A percentile compares a stretch with the other conserved stretches of the same genome.
These are phyloP conservation scores for Fusarium sp. DNA, from an alignment of 2,329 filamentous ascomycete species.

Conservation along the genomic window DNA sequence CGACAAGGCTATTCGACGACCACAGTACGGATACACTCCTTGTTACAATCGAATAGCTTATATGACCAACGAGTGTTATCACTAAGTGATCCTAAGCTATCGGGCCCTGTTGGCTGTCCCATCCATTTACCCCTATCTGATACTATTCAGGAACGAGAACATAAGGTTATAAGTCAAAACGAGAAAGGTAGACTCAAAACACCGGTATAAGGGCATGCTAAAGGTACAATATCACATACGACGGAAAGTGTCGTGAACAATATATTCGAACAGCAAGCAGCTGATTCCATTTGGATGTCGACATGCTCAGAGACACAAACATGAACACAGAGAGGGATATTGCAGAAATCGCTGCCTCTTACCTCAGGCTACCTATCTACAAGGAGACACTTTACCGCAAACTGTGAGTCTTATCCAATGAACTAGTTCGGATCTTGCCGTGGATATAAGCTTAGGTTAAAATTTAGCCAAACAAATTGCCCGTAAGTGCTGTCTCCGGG, in stretches of 20 bases:
- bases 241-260: no score
- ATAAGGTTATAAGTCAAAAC: background rate
- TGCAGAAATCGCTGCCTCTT: no score
- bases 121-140: background rate
- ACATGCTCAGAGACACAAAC: no score
- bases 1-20: no score
- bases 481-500: background rate
- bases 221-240: no score
- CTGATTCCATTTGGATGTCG: no score
- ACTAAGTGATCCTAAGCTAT: background rate
- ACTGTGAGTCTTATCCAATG: background rate
- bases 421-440: conserved; percentile 1
- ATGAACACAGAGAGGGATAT: no score
- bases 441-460: background rate
- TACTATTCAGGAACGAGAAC: background rate
- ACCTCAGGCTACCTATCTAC: no score
- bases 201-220: no score
- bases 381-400: no score
- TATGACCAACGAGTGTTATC: background rate
- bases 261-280: no score
- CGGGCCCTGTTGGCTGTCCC: background rate
- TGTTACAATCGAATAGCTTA: background rate
- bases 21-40: background rate
- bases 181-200: background rate
- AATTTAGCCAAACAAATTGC: no score